Base-by-base conservation (phyloP, 1,284 basidiomycete genomes). In the Amylostereum chailletii region DNA sequence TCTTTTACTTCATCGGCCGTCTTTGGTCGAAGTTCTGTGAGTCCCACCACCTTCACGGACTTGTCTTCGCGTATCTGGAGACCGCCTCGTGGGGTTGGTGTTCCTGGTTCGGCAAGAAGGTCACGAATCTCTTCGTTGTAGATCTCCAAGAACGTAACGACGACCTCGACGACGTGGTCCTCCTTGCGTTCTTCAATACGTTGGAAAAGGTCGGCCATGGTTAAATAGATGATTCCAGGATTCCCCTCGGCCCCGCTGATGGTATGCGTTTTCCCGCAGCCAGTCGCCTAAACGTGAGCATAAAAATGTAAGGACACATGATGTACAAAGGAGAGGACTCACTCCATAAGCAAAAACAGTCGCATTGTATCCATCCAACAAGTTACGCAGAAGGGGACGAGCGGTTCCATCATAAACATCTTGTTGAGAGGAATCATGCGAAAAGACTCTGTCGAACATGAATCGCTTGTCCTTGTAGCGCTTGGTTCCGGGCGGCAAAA, bases 51-150 rank as follows among this genome's bases (percentile, higher is more conserved):
- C 56, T 91, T 93, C 53, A 97, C 91, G 10, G 83, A 77, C 67
- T 91, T 92, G 69, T 94, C 92, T 67, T 97, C 94, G 32, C 94
- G 83, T 50, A 97, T 87, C 53, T 86, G 85, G 37, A 94, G 76
- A n/a, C 93, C 93, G 5, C 90, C 90, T 50, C 85, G 78, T 45
- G 86, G 81, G 26, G 69, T 67, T 31, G 78, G 71, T 29, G 75
- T 71, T n/a, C 80, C 77, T 9, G 83, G 71, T 54, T 93, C 90
- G 1, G 83, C 70, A 41, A 98, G 82, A 19, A 98, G 82, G 66
- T 98, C 94, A n/a, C 91, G 87, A 57, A 97, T 97, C 62, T 92
- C 90, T 67, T 98, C 94, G 64, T 97, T 97, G 74, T 97, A 97
- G 48, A 98, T 95, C 66, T 98, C 94, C 51, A 97, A 81, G 68